These are phyloP conservation scores for Nicotiana knightiana DNA, from an alignment of 257 asterid genomes.

Conservation along the genomic window DNA sequence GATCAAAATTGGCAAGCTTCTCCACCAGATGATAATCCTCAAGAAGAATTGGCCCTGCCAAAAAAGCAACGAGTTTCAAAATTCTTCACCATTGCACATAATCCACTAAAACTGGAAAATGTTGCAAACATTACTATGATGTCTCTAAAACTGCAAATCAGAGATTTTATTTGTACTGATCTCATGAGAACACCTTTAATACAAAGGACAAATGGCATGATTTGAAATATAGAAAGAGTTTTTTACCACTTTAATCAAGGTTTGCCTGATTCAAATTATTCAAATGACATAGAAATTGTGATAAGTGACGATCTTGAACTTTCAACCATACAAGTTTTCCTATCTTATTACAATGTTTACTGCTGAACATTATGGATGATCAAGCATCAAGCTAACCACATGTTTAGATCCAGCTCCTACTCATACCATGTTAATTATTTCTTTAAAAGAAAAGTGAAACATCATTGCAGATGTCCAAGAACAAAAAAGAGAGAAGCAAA, in stretches of 20 bases:
- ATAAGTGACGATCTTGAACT: not conserved
- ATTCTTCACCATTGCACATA: not conserved
- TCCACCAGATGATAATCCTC: conserved; percentile 94
- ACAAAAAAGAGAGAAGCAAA: not conserved
- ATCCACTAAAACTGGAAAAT: not conserved
- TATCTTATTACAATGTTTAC: not conserved
- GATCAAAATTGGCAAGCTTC: conserved; percentile 81
- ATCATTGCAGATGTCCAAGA: not conserved
- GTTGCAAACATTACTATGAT: not conserved
- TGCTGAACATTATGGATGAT: not conserved
- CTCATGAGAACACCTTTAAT: not conserved
- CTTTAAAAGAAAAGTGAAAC: not conserved
- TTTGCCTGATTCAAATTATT: not conserved
- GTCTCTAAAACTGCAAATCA: not conserved
- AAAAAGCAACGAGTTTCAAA: conserved; percentile 1
- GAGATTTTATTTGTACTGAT: not conserved
- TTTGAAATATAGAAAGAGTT: not conserved
- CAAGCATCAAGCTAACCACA: too few species aligned
- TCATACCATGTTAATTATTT: not conserved
- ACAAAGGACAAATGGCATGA: not conserved
- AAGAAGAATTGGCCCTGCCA: conserved; percentile 81
- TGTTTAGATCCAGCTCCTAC: not conserved
- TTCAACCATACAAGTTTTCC: not conserved
- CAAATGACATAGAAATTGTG: not conserved
- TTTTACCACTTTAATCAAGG: not conserved